Percentiles rank a stretch among this genome's conserved stretches.
Conservation (phyloP, 2,329 filamentous ascomycete species). For the Blastomyces percursus region DNA sequence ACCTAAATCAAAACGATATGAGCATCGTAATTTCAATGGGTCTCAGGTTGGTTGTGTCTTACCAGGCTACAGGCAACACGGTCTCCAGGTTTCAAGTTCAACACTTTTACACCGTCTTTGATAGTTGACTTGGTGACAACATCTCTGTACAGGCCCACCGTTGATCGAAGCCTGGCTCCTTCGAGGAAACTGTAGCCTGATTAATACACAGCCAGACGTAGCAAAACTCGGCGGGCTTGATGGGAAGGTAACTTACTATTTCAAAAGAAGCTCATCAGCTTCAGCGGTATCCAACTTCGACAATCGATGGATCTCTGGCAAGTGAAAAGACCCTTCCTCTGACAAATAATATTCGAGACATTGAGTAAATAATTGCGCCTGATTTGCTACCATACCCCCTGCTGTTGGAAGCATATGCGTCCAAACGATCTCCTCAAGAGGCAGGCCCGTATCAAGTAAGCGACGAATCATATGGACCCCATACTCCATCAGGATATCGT, state of each 20-base stretch:
- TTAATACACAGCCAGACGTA: constrained; percentile 1
- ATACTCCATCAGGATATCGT: constrained; percentile 38
- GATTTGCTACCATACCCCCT: constrained; percentile 46
- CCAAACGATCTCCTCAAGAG: constrained; percentile 43
- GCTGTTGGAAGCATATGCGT: constrained; percentile 48
- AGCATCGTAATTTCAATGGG: constrained; percentile 22
- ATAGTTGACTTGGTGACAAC: constrained; percentile 25
- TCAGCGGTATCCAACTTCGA: constrained; percentile 36
- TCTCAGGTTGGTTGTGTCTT: constrained; percentile 52
- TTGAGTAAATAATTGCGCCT: constrained; percentile 48
- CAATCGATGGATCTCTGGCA: constrained; percentile 39
- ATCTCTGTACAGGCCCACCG: constrained; percentile 28
- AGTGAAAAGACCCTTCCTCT: constrained; percentile 38
- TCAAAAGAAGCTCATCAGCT: constrained; percentile 40
- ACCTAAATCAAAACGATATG: constrained; percentile 29
- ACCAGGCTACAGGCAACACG: constrained; percentile 29
- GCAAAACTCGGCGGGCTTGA: neutral
- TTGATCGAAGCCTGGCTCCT: constrained; percentile 29
- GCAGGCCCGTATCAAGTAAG: constrained; percentile 38
- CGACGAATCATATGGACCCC: constrained; percentile 47
- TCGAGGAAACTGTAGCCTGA: constrained; percentile 29
- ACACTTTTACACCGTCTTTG: constrained; percentile 25
- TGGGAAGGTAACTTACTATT: constrained; percentile 34
- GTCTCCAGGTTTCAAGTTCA: constrained; percentile 28
- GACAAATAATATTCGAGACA: constrained; percentile 48